Base-by-base conservation (phyloP, 108 stramenopile species). In the Nitzschia sp. region DNA sequence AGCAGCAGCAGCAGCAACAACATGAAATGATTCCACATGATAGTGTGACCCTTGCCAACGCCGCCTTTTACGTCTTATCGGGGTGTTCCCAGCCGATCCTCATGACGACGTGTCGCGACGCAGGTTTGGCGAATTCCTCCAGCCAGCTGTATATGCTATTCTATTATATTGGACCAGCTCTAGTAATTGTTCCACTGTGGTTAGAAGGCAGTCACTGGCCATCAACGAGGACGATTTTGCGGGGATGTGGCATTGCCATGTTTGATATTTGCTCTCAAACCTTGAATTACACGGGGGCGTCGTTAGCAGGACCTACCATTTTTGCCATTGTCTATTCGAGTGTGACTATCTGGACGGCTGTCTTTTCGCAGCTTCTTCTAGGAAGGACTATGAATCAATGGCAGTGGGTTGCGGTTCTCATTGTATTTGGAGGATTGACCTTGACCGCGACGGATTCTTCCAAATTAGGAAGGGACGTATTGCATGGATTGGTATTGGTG, bases 71-170 rank as follows among this genome's bases (percentile, higher is more conserved):
- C 62, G 78, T 90, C 11, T 52, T 87, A 21, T 90, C 89, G 15
- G 89, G 89, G 21, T 82, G 82, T n/a, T 76, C 73, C 19, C 88
- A 92, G 58, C 90, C 90, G 9, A 77, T 92, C 3, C 44, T 89
- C 25, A 82, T 91, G 83, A 77, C 90, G 2, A 45, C 83, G 22
- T 74, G 77, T 28, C 80, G 81, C 53, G 78, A 79, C 41, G 82
- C 78, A 11, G 89, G 87, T 3, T 0, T 64, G 86, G 56, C 87
- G 46, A 73, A 93, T 77, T 66, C 85, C 8, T 63, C 57, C 3
- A 77, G 80, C 53, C 91, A 93, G 57, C 53, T 90, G 8, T 93
- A 90, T 70, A 89, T 93, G 89, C 48, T 90, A 16, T 85, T 85
- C 46, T 90, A 86, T 65, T 90, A 86, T 65, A 44, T 84, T 2